Conservation (phyloP, 2,329 filamentous ascomycete genomes). For the Diaporthe vaccinii region DNA sequence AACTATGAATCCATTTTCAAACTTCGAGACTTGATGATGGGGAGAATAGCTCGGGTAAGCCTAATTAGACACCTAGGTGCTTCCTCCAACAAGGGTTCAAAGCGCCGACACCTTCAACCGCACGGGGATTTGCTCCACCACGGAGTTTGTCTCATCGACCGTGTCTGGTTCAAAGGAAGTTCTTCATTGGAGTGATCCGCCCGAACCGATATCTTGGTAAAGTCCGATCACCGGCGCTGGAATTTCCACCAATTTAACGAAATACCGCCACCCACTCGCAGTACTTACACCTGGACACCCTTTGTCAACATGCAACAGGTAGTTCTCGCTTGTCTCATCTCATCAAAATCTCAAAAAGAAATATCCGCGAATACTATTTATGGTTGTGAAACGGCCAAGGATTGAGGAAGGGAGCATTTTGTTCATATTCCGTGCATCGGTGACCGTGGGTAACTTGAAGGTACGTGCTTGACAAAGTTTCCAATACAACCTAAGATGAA, state of each 20-base stretch:
- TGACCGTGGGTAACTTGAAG: not conserved
- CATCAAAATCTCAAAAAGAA: not conserved
- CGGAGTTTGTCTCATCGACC: not conserved
- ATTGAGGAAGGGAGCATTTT: not conserved
- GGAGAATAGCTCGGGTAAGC: not conserved
- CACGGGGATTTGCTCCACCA: not conserved
- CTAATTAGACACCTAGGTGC: not conserved
- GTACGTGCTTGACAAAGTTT: not conserved
- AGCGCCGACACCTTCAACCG: not conserved
- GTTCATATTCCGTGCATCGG: not conserved
- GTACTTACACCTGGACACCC: no score
- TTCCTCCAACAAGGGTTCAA: not conserved
- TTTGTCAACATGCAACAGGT: not conserved
- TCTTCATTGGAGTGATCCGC: not conserved
- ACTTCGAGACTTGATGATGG: not conserved
- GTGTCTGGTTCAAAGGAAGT: not conserved
- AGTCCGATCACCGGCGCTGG: no score
- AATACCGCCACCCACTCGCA: not conserved
- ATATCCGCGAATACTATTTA: not conserved
- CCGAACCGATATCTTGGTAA: not conserved
- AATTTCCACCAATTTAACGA: conserved; percentile 1
- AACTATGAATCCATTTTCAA: not conserved
- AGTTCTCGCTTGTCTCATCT: not conserved
- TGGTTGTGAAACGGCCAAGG: not conserved
- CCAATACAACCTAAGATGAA: not conserved